phyloP scores from a whole-genome alignment of 768 basidiomycete species.

The Termitomyces bulborhizus region DNA sequence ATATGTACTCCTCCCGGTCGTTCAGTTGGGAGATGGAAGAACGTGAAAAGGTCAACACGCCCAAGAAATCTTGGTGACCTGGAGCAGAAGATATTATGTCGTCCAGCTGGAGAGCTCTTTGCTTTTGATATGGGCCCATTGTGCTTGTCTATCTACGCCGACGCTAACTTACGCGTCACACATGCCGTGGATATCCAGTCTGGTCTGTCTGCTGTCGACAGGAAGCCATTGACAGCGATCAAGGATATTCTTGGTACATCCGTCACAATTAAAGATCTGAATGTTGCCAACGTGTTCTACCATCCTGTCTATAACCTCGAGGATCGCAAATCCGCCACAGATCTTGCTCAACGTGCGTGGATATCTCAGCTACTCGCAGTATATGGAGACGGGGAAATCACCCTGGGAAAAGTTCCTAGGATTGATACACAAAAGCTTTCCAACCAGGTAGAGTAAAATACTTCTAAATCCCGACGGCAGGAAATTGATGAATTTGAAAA shows the following conservation, averaged over 20 bases:
- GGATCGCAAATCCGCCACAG: slow-evolving; percentile 22
- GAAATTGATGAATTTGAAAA: background rate
- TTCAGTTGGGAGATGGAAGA: slow-evolving; percentile 9
- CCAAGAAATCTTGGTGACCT: slow-evolving; percentile 17
- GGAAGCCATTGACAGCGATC: slow-evolving; percentile 37
- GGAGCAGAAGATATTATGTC: slow-evolving; percentile 37
- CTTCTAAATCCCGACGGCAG: background rate
- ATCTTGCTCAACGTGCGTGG: slow-evolving; percentile 43
- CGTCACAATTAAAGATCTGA: slow-evolving; percentile 28
- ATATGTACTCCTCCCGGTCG: slow-evolving; percentile 12
- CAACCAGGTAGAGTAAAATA: slow-evolving; percentile 23
- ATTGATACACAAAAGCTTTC: slow-evolving; percentile 38
- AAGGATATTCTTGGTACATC: slow-evolving; percentile 32
- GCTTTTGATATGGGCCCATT: slow-evolving; percentile 52
- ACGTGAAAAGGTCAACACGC: slow-evolving; percentile 11
- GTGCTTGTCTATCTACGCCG: slow-evolving; percentile 39
- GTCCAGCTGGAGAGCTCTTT: slow-evolving; percentile 34
- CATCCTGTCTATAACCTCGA: slow-evolving; percentile 29
- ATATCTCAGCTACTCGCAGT: slow-evolving; percentile 39
- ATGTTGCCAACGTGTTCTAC: slow-evolving; percentile 30
- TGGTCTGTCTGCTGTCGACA: slow-evolving; percentile 31
- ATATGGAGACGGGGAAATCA: slow-evolving; percentile 33
- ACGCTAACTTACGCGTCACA: slow-evolving; percentile 34
- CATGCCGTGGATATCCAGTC: slow-evolving; percentile 58
- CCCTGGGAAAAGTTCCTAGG: slow-evolving; percentile 33